Conservation (phyloP, 768 basidiomycete genomes). For the Phanerodontia chrysosporium region DNA sequence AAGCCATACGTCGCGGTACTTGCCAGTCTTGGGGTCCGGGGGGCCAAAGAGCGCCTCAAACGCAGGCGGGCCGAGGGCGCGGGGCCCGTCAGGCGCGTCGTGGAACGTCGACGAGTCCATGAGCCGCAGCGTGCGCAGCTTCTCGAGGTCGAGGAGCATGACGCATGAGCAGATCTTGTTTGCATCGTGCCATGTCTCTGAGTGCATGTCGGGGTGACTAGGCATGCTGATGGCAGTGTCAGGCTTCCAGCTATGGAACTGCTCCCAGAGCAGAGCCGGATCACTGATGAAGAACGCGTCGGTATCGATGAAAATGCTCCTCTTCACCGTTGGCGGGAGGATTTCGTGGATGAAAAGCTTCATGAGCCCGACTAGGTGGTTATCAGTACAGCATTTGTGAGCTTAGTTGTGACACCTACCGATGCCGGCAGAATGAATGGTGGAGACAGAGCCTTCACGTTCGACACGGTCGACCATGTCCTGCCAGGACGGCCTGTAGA, state of each 20-base stretch:
- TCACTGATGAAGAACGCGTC: constrained; percentile 48
- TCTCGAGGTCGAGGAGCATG: constrained; percentile 47
- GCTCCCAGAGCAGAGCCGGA: constrained; percentile 42
- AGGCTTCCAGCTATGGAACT: constrained; percentile 31
- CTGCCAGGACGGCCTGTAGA: constrained; percentile 38
- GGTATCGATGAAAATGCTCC: constrained; percentile 48
- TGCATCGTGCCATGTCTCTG: constrained; percentile 41
- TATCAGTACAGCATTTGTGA: not conserved
- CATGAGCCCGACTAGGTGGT: constrained; percentile 42
- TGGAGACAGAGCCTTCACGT: constrained; percentile 41
- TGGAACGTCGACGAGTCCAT: constrained; percentile 45
- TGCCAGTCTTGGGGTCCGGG: constrained; percentile 31
- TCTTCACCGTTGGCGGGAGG: constrained; percentile 38
- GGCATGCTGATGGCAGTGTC: constrained; percentile 39
- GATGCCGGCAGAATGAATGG: constrained; percentile 45
- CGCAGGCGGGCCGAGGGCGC: constrained; percentile 34
- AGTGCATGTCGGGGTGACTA: constrained; percentile 38
- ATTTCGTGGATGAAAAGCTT: constrained; percentile 52
- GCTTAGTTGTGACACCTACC: constrained; percentile 30
- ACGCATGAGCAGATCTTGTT: constrained; percentile 48
- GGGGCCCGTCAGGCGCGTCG: constrained; percentile 21
- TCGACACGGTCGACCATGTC: constrained; percentile 39
- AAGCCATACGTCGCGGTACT: constrained; percentile 41
- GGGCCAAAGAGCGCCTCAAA: constrained; percentile 42
- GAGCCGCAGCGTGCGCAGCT: constrained; percentile 37